Conservation (phyloP, 306 rosid genomes). For the Prunus salicina region DNA sequence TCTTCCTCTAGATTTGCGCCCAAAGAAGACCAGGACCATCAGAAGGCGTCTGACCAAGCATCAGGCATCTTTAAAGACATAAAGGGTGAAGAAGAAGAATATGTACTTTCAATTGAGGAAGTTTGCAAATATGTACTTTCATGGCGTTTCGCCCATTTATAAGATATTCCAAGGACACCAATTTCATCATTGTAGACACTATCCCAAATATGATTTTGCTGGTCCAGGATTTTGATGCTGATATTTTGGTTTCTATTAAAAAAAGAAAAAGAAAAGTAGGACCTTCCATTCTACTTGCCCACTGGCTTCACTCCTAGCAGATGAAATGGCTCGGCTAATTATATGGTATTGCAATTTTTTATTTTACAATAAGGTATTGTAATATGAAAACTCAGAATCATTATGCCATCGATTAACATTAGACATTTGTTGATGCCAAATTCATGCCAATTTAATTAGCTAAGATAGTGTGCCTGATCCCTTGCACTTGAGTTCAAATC, state of each 20-base stretch:
- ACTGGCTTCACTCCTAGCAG: too few relatives aligned
- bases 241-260: not conserved
- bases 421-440: too few relatives aligned
- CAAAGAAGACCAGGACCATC: conserved; percentile 69
- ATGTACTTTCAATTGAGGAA: conserved; percentile 81
- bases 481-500: too few relatives aligned
- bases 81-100: conserved; percentile 61
- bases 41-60: conserved; percentile 67
- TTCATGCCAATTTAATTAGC: too few relatives aligned
- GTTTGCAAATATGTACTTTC: conserved; percentile 31
- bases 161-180: not conserved
- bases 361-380: too few relatives aligned
- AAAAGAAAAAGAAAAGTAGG: too few relatives aligned
- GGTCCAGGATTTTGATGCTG: not conserved
- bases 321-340: too few relatives aligned
- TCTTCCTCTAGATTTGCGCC: conserved; percentile 61
- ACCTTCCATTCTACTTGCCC: too few relatives aligned
- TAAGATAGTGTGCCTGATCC: too few relatives aligned
- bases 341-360: too few relatives aligned
- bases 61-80: conserved; percentile 75
- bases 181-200: not conserved
- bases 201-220: not conserved
- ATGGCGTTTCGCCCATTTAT: not conserved
- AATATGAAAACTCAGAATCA: too few relatives aligned
- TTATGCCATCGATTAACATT: too few relatives aligned